Conservation (phyloP, 108 stramenopile genomes). For the Pseudonitzschia delicatissima region DNA sequence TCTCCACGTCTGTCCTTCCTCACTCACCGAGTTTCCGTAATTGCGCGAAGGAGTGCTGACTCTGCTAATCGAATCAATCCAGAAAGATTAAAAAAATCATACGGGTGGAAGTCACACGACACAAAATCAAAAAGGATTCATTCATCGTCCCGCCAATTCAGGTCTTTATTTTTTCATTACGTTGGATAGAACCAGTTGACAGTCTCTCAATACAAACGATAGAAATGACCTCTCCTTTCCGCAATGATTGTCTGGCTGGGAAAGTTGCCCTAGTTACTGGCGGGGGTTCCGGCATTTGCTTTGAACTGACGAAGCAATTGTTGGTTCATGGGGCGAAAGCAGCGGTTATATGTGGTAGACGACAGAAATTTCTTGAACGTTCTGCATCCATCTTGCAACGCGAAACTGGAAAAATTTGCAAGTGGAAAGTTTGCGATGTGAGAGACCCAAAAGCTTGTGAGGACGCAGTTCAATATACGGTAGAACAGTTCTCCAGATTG, state of each 20-base stretch:
- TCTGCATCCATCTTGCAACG: constrained; percentile 41
- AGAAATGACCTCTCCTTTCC: constrained; percentile 32
- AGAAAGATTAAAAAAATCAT: too few species aligned
- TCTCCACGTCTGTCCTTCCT: too few species aligned
- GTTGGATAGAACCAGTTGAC: too few species aligned
- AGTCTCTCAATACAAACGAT: too few species aligned
- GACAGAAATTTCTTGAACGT: constrained; percentile 65
- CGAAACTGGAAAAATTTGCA: constrained; percentile 37
- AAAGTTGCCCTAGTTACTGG: constrained; percentile 84
- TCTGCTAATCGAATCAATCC: too few species aligned
- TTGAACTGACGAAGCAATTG: constrained; percentile 77
- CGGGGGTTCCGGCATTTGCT: constrained; percentile 84
- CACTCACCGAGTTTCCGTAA: too few species aligned
- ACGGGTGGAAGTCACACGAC: too few species aligned
- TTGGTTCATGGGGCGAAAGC: constrained; percentile 68
- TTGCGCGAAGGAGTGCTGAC: too few species aligned
- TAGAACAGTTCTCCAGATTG: constrained; percentile 58
- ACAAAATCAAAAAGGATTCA: too few species aligned
- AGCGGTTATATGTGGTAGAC: constrained; percentile 77
- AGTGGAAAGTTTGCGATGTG: constrained; percentile 75
- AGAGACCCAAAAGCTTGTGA: constrained; percentile 61
- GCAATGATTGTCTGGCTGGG: constrained; percentile 56
- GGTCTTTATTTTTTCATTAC: too few species aligned
- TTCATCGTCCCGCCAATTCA: too few species aligned
- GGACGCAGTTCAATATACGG: constrained; percentile 51